Evolutionary conservation across 2,329 filamentous ascomycete genomes (phyloP).

Genomic region (Pestalotiopsis sp.): DNA sequence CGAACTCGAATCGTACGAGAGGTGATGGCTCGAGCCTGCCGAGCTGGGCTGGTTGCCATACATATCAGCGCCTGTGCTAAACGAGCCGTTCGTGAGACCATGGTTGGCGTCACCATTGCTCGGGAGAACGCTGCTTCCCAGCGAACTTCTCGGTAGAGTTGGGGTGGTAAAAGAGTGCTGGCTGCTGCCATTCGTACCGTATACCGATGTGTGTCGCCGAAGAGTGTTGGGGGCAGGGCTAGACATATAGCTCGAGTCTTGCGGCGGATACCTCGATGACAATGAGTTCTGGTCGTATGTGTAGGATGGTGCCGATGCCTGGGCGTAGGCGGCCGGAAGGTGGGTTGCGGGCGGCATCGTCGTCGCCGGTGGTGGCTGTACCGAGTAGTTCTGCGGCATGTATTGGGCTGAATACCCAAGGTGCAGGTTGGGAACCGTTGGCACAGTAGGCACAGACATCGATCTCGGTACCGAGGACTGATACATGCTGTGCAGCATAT

Average conservation of each 20-base stretch:
- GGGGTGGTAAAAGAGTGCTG: not conserved
- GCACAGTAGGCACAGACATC: slow-evolving; percentile 15
- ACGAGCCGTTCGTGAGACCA: not conserved
- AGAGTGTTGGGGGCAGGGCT: not conserved
- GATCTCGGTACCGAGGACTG: not conserved
- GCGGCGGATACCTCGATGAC: not conserved
- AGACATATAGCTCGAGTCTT: not conserved
- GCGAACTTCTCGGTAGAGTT: not conserved
- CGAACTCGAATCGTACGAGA: slow-evolving; percentile 4
- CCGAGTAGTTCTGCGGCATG: not conserved
- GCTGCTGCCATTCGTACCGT: not conserved
- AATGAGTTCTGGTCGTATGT: not conserved
- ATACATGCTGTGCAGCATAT: not conserved
- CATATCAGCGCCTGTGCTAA: not conserved
- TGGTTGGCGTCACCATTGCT: slow-evolving; percentile 4
- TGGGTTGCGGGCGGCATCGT: not conserved
- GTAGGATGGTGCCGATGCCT: not conserved
- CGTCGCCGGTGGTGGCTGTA: not conserved
- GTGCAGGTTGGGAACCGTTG: not conserved
- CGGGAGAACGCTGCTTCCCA: slow-evolving; percentile 1
- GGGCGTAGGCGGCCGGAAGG: not conserved
- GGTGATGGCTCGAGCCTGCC: not conserved
- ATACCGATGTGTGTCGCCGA: not conserved
- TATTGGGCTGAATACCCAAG: not conserved
- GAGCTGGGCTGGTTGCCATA: not conserved